Evolutionary conservation across 352 stramenopile genomes (phyloP).

Genomic region (Phytophthora constricta): DNA sequence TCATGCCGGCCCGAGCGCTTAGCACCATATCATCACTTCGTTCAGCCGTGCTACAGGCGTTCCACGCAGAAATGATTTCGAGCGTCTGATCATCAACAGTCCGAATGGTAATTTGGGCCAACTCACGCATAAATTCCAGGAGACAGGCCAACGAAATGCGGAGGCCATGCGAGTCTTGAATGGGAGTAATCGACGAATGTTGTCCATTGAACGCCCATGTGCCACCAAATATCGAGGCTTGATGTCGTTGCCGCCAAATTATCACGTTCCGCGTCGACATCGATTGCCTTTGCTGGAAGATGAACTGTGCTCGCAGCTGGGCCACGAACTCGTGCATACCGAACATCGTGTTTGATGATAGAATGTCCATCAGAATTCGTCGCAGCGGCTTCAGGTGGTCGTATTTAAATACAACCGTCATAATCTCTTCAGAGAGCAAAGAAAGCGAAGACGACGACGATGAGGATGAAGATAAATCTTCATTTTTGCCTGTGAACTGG

Average conservation of each 20-base stretch:
- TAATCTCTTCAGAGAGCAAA: slow-evolving; percentile 41
- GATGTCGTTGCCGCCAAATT: not conserved
- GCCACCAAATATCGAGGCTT: slow-evolving; percentile 32
- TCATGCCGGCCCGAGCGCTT: slow-evolving; percentile 24
- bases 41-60: slow-evolving; percentile 10
- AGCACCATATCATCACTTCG: not conserved
- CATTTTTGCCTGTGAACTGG: slow-evolving; percentile 24
- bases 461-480: slow-evolving; percentile 2
- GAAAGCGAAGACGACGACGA: slow-evolving; percentile 25
- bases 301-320: slow-evolving; percentile 42
- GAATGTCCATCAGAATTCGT: slow-evolving; percentile 29
- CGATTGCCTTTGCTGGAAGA: slow-evolving; percentile 20
- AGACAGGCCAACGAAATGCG: slow-evolving; percentile 32
- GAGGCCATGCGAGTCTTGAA: slow-evolving; percentile 11
- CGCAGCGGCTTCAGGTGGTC: slow-evolving; percentile 39
- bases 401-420: slow-evolving; percentile 45
- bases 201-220: slow-evolving; percentile 36
- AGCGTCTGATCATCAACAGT: slow-evolving; percentile 26
- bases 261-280: not conserved
- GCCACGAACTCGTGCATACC: slow-evolving; percentile 47
- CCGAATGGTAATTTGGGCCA: slow-evolving; percentile 33
- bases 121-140: slow-evolving; percentile 41
- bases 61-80: slow-evolving; percentile 32
- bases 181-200: slow-evolving; percentile 24
- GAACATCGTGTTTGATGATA: slow-evolving; percentile 41